Base-by-base conservation (phyloP, 192 early-diverging fungal species). In the Coemansia sp. region DNA sequence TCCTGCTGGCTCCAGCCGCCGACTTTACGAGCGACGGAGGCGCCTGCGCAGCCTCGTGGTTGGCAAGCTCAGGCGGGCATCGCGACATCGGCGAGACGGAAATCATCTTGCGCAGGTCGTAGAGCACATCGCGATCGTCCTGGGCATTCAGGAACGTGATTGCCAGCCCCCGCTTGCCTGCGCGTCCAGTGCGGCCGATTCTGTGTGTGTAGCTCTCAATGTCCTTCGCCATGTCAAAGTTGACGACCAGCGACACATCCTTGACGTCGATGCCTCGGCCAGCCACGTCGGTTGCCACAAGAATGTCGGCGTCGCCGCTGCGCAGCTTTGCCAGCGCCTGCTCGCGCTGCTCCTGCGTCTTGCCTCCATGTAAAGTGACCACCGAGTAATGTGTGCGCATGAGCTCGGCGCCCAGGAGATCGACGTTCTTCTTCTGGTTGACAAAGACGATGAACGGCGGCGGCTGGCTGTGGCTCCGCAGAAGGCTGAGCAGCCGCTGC, bases 161-260 rank as follows among this genome's bases (percentile, higher is more conserved):
- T 0, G 97, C 92, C 11, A 91, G 82, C 43, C 97, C 97, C 15
- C 85, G 85, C 59, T 90, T 86, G 52, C 97, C 97, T n/a, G 96
- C 97, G 76, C 97, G 90, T 61, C 96, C 97, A 1, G 97, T 99
- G 67, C 97, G 89, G 65, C 97, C 97, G 70, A 98, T 98, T 62
- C 97, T 87, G 85, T 99, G 97, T 33, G 95, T 99, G 72, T 99
- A 99, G 64, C 93, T 92, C 87, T 98, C 95, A 79, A 99, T 96
- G 62, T 89, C 92, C 76, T 96, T 97, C 45, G 95, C 90, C 96
- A 99, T 99, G 65, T 98, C 94, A 76, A 88, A 98, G 76, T 99
- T 99, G 48, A 99, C 74, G 5, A 99, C 97, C 53, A 98, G 74
- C 5, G 93, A 94, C 19, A 99, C 95, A 69, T 99, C 91, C 70